These are phyloP conservation scores for Ananas comosus DNA, from an alignment of 176 grass and related monocot genomes.

Conservation along the genomic window DNA sequence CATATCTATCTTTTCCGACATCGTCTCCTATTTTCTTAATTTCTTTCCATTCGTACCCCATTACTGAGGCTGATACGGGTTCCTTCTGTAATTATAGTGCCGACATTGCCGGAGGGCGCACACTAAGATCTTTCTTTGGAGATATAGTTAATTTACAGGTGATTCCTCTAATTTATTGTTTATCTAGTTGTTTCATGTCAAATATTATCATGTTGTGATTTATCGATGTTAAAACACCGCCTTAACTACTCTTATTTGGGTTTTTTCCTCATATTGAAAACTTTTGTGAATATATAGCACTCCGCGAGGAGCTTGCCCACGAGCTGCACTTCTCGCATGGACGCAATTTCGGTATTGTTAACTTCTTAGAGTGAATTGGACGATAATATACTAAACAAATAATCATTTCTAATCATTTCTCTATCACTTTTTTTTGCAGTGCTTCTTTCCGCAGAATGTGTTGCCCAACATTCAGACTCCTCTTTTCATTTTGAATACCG, in stretches of 20 bases:
- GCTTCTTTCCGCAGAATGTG: slow-evolving; percentile 89
- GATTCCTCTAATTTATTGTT: slow-evolving; percentile 1
- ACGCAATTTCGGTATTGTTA: slow-evolving; percentile 55
- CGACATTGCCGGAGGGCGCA: slow-evolving; percentile 61
- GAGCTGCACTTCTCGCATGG: slow-evolving; percentile 63
- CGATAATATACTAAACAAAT: background rate
- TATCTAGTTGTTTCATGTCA: background rate
- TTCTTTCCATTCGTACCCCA: background rate
- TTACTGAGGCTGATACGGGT: background rate
- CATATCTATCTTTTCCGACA: background rate
- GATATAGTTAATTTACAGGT: slow-evolving; percentile 85
- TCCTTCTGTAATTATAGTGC: slow-evolving; percentile 31
- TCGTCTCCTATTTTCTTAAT: background rate
- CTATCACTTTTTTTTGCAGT: slow-evolving; percentile 46
- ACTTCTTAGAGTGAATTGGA: slow-evolving; percentile 2
- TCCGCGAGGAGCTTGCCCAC: slow-evolving; percentile 64
- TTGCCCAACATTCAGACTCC: slow-evolving; percentile 59
- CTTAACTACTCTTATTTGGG: background rate
- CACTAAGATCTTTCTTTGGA: slow-evolving; percentile 72
- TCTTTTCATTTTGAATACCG: slow-evolving; percentile 85
- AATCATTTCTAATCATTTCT: background rate
- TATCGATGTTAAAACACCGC: background rate
- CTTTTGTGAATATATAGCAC: slow-evolving; percentile 32
- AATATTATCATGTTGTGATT: background rate
- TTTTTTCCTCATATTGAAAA: slow-evolving; percentile 7